Evolutionary conservation across 768 basidiomycete species (phyloP).

Genomic region (Kwoniella sp.): DNA sequence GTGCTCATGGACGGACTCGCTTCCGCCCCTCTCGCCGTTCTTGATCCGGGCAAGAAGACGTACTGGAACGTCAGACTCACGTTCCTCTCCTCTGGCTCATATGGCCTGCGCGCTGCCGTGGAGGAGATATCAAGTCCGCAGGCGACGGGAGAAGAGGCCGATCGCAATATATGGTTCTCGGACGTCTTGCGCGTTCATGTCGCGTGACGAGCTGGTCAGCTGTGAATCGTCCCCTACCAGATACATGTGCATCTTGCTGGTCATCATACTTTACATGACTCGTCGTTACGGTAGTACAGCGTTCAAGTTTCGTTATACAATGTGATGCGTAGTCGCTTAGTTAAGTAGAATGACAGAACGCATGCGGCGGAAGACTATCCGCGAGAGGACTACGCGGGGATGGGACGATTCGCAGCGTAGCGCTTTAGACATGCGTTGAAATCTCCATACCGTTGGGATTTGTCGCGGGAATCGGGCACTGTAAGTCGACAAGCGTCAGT

Average conservation of each 20-base stretch:
- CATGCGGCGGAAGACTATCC: no score
- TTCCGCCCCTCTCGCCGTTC: constrained; percentile 6
- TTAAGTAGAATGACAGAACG: no score
- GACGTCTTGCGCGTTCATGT: constrained; percentile 15
- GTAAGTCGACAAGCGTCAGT: background rate
- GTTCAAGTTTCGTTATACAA: no score
- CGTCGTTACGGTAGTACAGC: no score
- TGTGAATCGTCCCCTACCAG: no score
- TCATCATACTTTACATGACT: no score
- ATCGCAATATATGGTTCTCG: constrained; percentile 19
- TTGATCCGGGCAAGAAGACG: constrained; percentile 12
- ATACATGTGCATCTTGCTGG: no score
- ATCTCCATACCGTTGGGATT: constrained; percentile 23
- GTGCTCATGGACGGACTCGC: constrained; percentile 34
- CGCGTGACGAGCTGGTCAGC: no score
- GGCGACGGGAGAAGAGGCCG: background rate
- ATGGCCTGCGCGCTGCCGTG: constrained; percentile 36
- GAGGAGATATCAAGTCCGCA: constrained; percentile 18
- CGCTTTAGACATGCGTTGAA: constrained; percentile 23
- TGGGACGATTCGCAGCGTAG: background rate
- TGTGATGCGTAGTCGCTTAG: no score
- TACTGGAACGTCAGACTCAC: constrained; percentile 5
- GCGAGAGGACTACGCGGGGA: background rate
- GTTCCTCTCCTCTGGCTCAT: constrained; percentile 31
- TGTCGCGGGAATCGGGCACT: constrained; percentile 30